Evolutionary conservation across 352 stramenopile genomes (phyloP).

Genomic region (Globisporangium carolinianum): DNA sequence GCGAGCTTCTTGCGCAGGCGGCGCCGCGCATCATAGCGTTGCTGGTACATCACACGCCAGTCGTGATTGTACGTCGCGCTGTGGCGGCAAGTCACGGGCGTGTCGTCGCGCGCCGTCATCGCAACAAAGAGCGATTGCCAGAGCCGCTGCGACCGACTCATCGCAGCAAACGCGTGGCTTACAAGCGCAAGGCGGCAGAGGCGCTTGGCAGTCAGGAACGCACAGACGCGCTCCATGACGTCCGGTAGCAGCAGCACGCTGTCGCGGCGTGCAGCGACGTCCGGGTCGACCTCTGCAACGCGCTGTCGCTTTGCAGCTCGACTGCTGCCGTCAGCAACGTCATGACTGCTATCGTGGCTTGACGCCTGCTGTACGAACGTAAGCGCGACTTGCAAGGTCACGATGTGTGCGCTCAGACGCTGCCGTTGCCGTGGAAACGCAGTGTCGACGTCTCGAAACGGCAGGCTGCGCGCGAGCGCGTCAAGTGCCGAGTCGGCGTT

Average conservation of each 20-base stretch:
- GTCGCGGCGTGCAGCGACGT: constrained; percentile 14
- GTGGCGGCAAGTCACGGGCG: constrained; percentile 19
- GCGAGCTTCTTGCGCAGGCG: constrained; percentile 1
- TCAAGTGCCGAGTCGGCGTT: not conserved
- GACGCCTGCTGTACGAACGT: not conserved
- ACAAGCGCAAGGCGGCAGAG: constrained; percentile 54
- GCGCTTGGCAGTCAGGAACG: constrained; percentile 66
- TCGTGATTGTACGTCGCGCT: constrained; percentile 23
- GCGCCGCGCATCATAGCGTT: constrained; percentile 9
- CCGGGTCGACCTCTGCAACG: not conserved
- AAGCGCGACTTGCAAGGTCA: not conserved
- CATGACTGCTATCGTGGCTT: no score
- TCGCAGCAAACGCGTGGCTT: constrained; percentile 30
- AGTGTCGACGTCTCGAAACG: constrained; percentile 6
- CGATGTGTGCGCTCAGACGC: constrained; percentile 22
- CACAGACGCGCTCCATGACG: constrained; percentile 61
- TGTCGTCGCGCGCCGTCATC: constrained; percentile 10
- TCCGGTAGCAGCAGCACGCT: constrained; percentile 51
- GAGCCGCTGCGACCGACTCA: constrained; percentile 24
- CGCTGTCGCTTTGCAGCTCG: constrained; percentile 8
- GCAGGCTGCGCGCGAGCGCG: not conserved
- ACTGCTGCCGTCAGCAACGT: not conserved
- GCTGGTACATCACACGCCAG: constrained; percentile 9
- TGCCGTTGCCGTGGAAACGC: constrained; percentile 21
- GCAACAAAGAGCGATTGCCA: constrained; percentile 39